phyloP scores from a whole-genome alignment of 2,329 filamentous ascomycete species.

The Venturia oleaginea region DNA sequence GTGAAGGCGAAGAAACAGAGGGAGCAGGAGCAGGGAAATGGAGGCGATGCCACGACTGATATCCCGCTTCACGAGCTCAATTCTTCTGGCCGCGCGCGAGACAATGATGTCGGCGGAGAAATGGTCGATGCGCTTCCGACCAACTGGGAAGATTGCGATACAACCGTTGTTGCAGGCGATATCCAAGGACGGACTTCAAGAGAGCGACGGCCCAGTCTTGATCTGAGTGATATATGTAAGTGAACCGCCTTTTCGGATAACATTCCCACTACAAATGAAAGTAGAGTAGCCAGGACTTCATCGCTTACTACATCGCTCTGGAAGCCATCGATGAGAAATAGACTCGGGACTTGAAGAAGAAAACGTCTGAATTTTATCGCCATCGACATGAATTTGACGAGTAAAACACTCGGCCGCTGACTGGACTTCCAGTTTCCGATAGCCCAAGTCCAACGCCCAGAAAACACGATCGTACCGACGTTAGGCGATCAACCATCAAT shows the following conservation, averaged over 20 bases:
- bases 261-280: neutral
- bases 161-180: neutral
- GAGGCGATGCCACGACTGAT: neutral
- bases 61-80: neutral
- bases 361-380: neutral
- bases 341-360: neutral
- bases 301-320: too few relatives aligned
- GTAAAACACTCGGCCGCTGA: neutral
- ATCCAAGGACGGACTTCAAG: neutral
- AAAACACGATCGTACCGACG: neutral
- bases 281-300: too few relatives aligned
- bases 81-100: neutral
- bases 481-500: neutral
- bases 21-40: neutral
- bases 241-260: neutral
- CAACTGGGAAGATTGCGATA: neutral
- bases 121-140: neutral
- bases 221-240: neutral
- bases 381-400: neutral
- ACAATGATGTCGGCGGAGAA: neutral
- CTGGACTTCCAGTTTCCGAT: neutral
- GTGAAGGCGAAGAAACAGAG: neutral
- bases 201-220: neutral
- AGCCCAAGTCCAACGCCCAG: neutral
- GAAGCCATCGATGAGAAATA: neutral